A percentile compares a stretch with the other conserved stretches of the same genome.
These are phyloP conservation scores for Starmerella riodocensis DNA, from an alignment of 805 yeast species.

Conservation along the genomic window DNA sequence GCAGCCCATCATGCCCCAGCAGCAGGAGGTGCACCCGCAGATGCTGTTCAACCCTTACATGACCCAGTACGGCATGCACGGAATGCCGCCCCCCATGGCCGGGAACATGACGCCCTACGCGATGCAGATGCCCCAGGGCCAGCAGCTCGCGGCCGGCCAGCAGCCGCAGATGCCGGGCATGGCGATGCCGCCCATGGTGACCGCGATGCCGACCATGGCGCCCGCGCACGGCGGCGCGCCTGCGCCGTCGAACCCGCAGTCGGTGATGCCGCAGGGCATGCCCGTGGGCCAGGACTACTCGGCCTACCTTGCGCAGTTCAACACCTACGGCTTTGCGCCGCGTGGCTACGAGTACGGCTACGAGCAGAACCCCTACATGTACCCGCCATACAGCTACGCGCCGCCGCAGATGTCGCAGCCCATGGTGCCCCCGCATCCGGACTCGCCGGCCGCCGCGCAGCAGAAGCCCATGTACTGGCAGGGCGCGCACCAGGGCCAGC, in stretches of 20 bases:
- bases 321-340: conserved; percentile 2
- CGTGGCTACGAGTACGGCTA: conserved; percentile 8
- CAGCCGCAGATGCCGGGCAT: conserved; percentile 7
- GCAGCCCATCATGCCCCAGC: conserved; percentile 1
- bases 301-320: conserved; percentile 3
- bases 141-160: conserved; percentile 1
- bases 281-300: conserved; percentile 7
- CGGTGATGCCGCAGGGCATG: conserved; percentile 5
- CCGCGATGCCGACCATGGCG: conserved; percentile 1
- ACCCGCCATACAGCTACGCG: conserved; percentile 2
- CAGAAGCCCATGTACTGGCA: conserved; percentile 9
- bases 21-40: conserved; percentile 2
- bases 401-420: conserved; percentile 2
- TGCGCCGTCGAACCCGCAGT: not conserved
- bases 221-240: not conserved
- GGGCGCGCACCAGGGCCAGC: conserved; percentile 7
- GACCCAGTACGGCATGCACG: conserved; percentile 9
- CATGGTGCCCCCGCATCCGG: conserved; percentile 9
- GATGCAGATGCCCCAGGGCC: conserved; percentile 7
- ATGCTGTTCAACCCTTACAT: conserved; percentile 3
- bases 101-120: conserved; percentile 5
- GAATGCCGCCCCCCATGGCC: conserved; percentile 4
- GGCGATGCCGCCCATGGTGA: conserved; percentile 3
- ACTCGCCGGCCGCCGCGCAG: conserved; percentile 12
- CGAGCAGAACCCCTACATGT: conserved; percentile 7